Percentiles rank a stretch among this genome's conserved stretches.
Conservation (phyloP, 176 grass and related monocot genomes). For the Cocos nucifera region DNA sequence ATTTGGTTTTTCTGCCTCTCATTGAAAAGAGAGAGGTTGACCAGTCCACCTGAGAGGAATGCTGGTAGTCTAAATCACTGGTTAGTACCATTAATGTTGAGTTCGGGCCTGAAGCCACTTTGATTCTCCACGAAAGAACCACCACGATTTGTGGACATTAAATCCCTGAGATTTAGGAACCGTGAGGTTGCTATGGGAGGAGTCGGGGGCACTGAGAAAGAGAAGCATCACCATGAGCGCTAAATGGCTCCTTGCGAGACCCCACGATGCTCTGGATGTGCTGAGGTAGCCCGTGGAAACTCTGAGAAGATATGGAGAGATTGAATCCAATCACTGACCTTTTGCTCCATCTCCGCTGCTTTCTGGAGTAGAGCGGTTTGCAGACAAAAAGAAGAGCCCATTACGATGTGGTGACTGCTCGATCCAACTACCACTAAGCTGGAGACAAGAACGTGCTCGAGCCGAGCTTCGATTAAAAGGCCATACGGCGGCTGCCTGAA, state of each 20-base stretch:
- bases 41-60: slow-evolving; percentile 31
- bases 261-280: slow-evolving; percentile 1
- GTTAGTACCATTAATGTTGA: slow-evolving; percentile 31
- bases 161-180: slow-evolving; percentile 24
- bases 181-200: slow-evolving; percentile 32
- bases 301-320: slow-evolving; percentile 54
- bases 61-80: slow-evolving; percentile 20
- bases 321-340: slow-evolving; percentile 50
- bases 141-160: slow-evolving; percentile 17
- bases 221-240: slow-evolving; percentile 37
- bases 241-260: not conserved
- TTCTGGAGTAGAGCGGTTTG: slow-evolving; percentile 64
- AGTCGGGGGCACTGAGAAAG: slow-evolving; percentile 26
- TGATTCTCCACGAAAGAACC: slow-evolving; percentile 24
- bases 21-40: slow-evolving; percentile 30
- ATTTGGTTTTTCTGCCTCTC: slow-evolving; percentile 29
- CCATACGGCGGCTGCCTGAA: slow-evolving; percentile 33
- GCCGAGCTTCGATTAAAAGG: slow-evolving; percentile 34
- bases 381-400: slow-evolving; percentile 50
- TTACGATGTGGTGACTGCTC: slow-evolving; percentile 33
- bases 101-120: slow-evolving; percentile 26
- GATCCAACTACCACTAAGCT: slow-evolving; percentile 34
- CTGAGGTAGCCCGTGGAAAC: slow-evolving; percentile 34
- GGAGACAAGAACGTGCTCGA: slow-evolving; percentile 27
- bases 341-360: slow-evolving; percentile 51